Conservation (phyloP, 257 asterid species). For the Salvia splendens region DNA sequence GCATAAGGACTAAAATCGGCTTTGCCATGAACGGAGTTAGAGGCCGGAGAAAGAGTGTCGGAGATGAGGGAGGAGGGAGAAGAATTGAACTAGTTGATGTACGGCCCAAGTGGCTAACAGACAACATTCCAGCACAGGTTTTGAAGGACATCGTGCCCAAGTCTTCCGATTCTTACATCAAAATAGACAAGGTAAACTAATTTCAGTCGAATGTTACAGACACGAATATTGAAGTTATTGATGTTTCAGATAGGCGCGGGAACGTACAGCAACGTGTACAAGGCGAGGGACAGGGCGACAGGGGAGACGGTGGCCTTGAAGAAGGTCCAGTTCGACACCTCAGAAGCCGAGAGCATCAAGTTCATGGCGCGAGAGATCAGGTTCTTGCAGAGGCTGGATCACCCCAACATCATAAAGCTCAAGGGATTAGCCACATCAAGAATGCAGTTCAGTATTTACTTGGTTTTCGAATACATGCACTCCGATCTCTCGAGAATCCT, state of each 20-base stretch:
- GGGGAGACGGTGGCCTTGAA: neutral
- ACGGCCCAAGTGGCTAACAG: no score
- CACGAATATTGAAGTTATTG: no score
- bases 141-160: no score
- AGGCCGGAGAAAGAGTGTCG: no score
- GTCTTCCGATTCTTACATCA: no score
- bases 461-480: neutral
- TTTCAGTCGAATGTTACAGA: no score
- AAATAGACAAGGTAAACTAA: no score
- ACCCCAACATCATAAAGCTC: neutral
- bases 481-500: neutral
- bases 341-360: slow-evolving; percentile 8
- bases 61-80: no score
- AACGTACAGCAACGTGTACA: slow-evolving; percentile 14
- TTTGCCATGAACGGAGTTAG: no score
- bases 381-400: neutral
- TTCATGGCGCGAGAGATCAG: slow-evolving; percentile 10
- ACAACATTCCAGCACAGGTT: no score
- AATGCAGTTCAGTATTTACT: neutral
- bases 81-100: no score
- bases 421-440: slow-evolving; percentile 10
- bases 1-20: no score
- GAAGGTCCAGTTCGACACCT: slow-evolving; percentile 1
- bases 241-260: neutral
- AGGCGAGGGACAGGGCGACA: neutral